Evolutionary conservation across 1,284 basidiomycete species (phyloP), one percentile per base, ranked within the genome.

Genomic region (Ustilago lituana): DNA sequence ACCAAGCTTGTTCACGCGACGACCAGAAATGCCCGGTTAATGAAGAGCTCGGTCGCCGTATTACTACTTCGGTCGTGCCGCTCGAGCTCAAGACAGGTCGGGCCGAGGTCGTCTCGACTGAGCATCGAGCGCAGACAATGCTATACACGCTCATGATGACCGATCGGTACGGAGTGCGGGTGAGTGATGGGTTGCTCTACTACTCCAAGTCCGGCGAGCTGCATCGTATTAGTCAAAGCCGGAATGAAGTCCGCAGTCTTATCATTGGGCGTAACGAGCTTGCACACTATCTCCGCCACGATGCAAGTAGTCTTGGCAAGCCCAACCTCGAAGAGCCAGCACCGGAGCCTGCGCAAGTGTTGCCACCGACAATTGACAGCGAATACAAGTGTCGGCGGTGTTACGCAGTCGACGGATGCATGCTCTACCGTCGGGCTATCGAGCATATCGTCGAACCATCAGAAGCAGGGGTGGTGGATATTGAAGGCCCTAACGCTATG

Each of bases 61-160:
- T 65, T 2, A 48, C 33, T 0, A 59, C 47, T 2, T 77, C 77
- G 14, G 88, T 89, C 0, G 86, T 90, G 75, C 81, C 95, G 2
- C 88, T 98, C 43, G 96, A 99, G 83, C 92, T 98, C 84, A 99
- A 98, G 84, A 99, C 95, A 0, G 95, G 96, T 85, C 90, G 47
- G 83, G 89, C 1, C 84, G 60, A 67, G 26, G 88, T 24, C 88
- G 88, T 11, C 87, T 89, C 2, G 29, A 72, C 67, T 10, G 92
- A 95, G 73, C 96, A 98, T 82, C 89, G 94, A 37, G 96, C 96
- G 0, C 95, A 99, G 83, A 98, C 96, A 1, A 94, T 97, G 89
- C 84, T 98, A 6, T 99, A 98, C 80, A 97, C 93, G 0, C 85
- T 98, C 12, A 87, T 99, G 7, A 89, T 94, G 80, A 88, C 89